Evolutionary conservation across 148 eudicot genomes (phyloP).

Genomic region (Beta vulgaris): DNA sequence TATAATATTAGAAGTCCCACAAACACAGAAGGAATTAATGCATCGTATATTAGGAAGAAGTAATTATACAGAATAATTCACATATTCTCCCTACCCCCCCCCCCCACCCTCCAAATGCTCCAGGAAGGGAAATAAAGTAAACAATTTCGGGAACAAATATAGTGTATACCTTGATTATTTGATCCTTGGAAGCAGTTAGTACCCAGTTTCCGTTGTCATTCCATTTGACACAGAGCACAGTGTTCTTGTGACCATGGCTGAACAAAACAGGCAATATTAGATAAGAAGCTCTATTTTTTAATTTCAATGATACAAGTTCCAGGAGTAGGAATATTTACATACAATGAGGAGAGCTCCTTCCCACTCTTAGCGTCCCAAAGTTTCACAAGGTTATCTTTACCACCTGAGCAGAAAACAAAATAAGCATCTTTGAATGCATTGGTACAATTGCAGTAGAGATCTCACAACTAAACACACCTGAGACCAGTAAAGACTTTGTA

Average conservation of each 20-base stretch:
- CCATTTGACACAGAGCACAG: conserved; percentile 87
- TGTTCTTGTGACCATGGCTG: conserved; percentile 99
- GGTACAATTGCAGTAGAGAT: conserved; percentile 7
- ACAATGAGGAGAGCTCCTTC: conserved; percentile 86
- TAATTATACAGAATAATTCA: neutral
- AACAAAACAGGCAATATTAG: conserved; percentile 28
- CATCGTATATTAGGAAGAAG: neutral
- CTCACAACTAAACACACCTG: conserved; percentile 48
- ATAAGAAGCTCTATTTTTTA: neutral
- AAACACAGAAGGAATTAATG: conserved; percentile 1
- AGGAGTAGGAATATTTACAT: conserved; percentile 26
- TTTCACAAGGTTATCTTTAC: conserved; percentile 93
- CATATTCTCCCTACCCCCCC: neutral
- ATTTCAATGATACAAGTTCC: neutral
- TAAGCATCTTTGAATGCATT: conserved; percentile 15
- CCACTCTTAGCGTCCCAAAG: conserved; percentile 98
- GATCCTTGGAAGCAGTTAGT: conserved; percentile 95
- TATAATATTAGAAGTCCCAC: conserved; percentile 4
- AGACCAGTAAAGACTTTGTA: conserved; percentile 80
- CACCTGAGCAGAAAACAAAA: conserved; percentile 51
- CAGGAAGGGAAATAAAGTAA: neutral
- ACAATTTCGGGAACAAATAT: neutral
- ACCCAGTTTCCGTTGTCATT: conserved; percentile 99
- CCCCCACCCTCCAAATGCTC: neutral
- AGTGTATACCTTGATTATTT: conserved; percentile 73